Evolutionary conservation across 768 basidiomycete genomes (phyloP).

Genomic region (Austroboletus eburneus): DNA sequence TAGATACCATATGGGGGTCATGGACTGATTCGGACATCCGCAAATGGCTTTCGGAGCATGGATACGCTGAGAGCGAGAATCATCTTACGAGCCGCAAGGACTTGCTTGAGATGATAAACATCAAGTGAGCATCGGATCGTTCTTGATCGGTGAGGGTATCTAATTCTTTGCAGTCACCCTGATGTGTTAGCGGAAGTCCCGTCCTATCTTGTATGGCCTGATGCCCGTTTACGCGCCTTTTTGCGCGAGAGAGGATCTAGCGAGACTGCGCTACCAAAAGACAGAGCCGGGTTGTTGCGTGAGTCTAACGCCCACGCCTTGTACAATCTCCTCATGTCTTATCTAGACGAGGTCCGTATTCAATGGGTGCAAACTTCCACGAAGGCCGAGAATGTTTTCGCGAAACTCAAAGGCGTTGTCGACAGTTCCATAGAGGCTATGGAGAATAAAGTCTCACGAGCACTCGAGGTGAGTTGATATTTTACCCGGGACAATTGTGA

Average conservation of each 20-base stretch:
- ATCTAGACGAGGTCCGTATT: constrained; percentile 68
- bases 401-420: constrained; percentile 61
- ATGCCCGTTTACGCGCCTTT: constrained; percentile 87
- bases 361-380: constrained; percentile 68
- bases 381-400: constrained; percentile 53
- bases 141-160: neutral
- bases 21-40: constrained; percentile 77
- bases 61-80: constrained; percentile 46
- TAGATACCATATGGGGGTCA: constrained; percentile 56
- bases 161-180: constrained; percentile 43
- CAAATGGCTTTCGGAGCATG: constrained; percentile 70
- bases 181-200: constrained; percentile 44
- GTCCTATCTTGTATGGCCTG: constrained; percentile 85
- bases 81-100: constrained; percentile 69
- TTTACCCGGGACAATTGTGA: no score
- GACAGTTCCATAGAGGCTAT: constrained; percentile 64
- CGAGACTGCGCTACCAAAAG: constrained; percentile 62
- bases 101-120: constrained; percentile 64
- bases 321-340: neutral
- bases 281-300: constrained; percentile 79
- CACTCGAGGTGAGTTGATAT: constrained; percentile 31
- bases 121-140: constrained; percentile 45
- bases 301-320: constrained; percentile 20
- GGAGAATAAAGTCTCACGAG: constrained; percentile 66
- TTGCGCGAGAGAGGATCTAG: constrained; percentile 71